Percentiles rank a stretch among this genome's conserved stretches.
Evolutionary conservation across 192 early-diverging fungal genomes (phyloP).

Genomic region (Chytriomyces hyalinus): DNA sequence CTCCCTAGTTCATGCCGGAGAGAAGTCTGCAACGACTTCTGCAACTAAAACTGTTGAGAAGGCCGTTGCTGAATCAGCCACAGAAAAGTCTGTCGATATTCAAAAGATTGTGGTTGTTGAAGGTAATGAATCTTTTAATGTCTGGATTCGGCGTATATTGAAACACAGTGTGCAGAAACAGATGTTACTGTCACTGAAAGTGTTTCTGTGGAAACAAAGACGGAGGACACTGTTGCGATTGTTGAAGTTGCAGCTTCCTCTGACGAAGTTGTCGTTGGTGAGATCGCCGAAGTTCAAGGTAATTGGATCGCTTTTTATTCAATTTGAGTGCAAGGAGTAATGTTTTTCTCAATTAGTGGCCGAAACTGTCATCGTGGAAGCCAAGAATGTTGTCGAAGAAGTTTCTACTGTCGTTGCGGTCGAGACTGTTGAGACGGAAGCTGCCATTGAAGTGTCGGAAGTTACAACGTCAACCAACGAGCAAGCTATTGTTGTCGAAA

Average conservation of each 20-base stretch:
- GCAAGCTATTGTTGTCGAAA: background rate
- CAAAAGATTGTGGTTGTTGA: background rate
- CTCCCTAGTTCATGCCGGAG: background rate
- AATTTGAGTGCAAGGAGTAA: too few relatives aligned
- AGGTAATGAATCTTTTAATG: too few relatives aligned
- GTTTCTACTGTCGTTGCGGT: background rate
- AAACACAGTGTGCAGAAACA: background rate
- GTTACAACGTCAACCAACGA: too few relatives aligned
- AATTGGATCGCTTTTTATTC: too few relatives aligned
- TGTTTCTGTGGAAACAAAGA: background rate
- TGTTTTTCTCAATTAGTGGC: background rate
- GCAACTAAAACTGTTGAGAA: background rate
- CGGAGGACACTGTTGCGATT: slow-evolving; percentile 2
- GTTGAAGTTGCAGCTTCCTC: background rate
- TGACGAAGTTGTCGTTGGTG: background rate
- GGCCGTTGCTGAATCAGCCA: background rate
- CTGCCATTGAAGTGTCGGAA: too few relatives aligned
- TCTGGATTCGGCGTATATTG: too few relatives aligned
- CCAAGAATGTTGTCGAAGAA: background rate
- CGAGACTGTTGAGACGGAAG: background rate
- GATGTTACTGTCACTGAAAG: background rate
- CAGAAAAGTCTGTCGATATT: background rate
- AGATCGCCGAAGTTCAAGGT: background rate
- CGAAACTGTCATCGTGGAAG: background rate
- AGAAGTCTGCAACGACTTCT: background rate